Conservation (phyloP, 106 monocot species). For the Triglochin maritima region DNA sequence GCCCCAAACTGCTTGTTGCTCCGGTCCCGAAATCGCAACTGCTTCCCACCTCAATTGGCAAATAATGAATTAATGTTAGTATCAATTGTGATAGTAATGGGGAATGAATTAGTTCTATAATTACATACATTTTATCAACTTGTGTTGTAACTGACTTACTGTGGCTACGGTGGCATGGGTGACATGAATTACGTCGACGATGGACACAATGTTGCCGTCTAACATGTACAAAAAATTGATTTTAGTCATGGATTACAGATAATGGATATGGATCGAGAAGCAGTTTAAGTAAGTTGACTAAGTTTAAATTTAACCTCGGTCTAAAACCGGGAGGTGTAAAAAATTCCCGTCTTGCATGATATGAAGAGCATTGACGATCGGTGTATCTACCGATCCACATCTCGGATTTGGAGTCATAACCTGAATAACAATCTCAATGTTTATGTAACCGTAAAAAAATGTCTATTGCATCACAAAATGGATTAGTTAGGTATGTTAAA, state of each 20-base stretch:
- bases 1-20: conserved; percentile 62
- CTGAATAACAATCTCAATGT: conserved; percentile 16
- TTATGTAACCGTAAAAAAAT: background rate
- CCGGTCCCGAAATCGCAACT: conserved; percentile 52
- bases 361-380: conserved; percentile 77
- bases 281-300: too few species aligned
- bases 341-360: conserved; percentile 68
- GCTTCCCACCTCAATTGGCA: conserved; percentile 48
- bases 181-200: conserved; percentile 52
- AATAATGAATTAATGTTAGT: background rate
- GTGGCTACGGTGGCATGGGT: conserved; percentile 47
- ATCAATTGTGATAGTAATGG: background rate
- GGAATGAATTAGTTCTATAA: background rate
- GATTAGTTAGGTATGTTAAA: background rate
- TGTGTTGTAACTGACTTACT: conserved; percentile 18
- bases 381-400: conserved; percentile 56
- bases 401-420: conserved; percentile 79
- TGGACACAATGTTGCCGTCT: conserved; percentile 51
- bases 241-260: too few species aligned
- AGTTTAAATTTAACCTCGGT: conserved; percentile 30
- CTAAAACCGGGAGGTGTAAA: conserved; percentile 71
- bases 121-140: too few species aligned
- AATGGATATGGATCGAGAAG: too few species aligned
- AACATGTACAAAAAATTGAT: background rate
- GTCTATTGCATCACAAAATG: background rate